These are phyloP conservation scores for Thelonectria olida DNA, from an alignment of 2,329 filamentous ascomycete genomes.

Conservation along the genomic window DNA sequence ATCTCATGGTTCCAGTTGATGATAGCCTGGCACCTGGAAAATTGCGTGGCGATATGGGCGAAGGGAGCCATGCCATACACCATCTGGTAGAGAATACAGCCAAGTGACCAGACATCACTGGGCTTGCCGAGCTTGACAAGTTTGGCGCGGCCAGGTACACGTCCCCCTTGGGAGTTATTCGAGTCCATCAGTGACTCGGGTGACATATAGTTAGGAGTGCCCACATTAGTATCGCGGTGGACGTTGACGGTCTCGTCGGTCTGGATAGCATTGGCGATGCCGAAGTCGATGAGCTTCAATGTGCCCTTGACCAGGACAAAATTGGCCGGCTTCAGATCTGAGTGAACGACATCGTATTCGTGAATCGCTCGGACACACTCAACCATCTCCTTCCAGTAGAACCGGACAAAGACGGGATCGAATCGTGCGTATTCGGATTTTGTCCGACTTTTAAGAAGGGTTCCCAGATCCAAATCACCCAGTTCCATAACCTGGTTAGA, in stretches of 20 bases:
- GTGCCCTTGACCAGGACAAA: slow-evolving; percentile 92
- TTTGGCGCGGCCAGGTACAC: slow-evolving; percentile 63
- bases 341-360: slow-evolving; percentile 91
- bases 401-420: slow-evolving; percentile 91
- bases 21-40: slow-evolving; percentile 87
- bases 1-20: slow-evolving; percentile 80
- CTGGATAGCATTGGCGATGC: slow-evolving; percentile 97
- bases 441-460: slow-evolving; percentile 78
- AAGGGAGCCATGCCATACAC: slow-evolving; percentile 97
- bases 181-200: slow-evolving; percentile 92
- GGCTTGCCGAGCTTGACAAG: slow-evolving; percentile 97
- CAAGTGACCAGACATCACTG: slow-evolving; percentile 94
- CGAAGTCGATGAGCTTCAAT: slow-evolving; percentile 97
- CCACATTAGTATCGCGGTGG: slow-evolving; percentile 93
- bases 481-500: slow-evolving; percentile 86
- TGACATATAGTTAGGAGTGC: slow-evolving; percentile 98
- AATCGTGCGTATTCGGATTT: slow-evolving; percentile 79
- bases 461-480: slow-evolving; percentile 92
- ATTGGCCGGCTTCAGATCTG: slow-evolving; percentile 95
- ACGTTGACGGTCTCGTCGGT: slow-evolving; percentile 97
- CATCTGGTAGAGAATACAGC: slow-evolving; percentile 98
- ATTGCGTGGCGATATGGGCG: slow-evolving; percentile 87
- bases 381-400: slow-evolving; percentile 99
- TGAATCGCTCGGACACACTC: slow-evolving; percentile 93
- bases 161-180: slow-evolving; percentile 68